These are phyloP conservation scores for Cercis canadensis DNA, from an alignment of 306 rosid species.

Conservation along the genomic window DNA sequence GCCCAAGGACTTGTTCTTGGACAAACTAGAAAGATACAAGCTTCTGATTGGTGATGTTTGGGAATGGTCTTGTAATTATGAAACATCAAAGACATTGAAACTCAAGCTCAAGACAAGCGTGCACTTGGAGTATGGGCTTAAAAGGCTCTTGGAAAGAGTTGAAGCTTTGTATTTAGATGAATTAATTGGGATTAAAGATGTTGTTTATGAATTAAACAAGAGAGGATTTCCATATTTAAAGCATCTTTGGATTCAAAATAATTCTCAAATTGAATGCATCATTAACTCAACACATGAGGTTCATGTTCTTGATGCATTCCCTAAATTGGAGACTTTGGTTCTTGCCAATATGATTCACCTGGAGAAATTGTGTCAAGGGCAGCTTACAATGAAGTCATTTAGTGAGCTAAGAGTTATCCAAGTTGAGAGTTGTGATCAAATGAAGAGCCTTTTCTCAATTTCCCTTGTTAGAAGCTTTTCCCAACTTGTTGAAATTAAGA, in stretches of 20 bases:
- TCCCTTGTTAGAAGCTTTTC: not conserved
- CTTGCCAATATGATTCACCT: not conserved
- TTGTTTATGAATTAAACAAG: not conserved
- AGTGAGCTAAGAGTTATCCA: not conserved
- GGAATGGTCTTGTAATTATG: not conserved
- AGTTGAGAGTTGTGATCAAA: not conserved
- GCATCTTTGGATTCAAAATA: not conserved
- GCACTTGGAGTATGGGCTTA: not conserved
- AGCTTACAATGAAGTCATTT: not conserved
- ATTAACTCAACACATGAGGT: not conserved
- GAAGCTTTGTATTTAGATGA: conserved; percentile 18
- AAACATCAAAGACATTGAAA: conserved; percentile 1
- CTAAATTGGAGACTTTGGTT: not conserved
- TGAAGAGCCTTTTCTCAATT: conserved; percentile 5
- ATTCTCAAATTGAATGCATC: not conserved
- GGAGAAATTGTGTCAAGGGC: conserved; percentile 10
- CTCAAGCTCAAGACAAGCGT: not conserved
- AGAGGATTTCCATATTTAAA: conserved; percentile 13
- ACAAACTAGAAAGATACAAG: not conserved
- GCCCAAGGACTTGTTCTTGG: not conserved
- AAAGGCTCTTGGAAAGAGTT: not conserved
- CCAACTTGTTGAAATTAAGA: not conserved
- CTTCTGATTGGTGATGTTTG: not conserved
- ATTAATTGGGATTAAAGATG: not conserved
- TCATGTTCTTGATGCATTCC: not conserved